phyloP scores from a whole-genome alignment of 768 basidiomycete genomes.

The Lentinula lateritia region DNA sequence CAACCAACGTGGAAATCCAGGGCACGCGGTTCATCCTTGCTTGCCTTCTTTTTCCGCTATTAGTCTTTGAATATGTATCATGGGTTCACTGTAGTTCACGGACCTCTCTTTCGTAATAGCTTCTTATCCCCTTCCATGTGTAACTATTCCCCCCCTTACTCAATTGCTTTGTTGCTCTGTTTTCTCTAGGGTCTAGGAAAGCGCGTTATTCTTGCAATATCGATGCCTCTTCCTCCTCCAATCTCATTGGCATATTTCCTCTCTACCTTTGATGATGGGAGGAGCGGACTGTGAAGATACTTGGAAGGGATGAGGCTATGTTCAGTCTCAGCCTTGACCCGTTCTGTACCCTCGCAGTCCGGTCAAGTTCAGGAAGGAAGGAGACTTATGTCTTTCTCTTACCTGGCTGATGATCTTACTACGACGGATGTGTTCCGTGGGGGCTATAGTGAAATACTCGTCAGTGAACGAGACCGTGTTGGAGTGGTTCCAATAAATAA shows the following conservation, averaged over 20 bases:
- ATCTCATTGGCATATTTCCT: not conserved
- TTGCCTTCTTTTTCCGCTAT: too few relatives aligned
- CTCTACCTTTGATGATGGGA: not conserved
- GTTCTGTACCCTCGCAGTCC: not conserved
- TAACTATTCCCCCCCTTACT: too few relatives aligned
- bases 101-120: too few relatives aligned
- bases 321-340: not conserved
- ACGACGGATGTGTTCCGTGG: slow-evolving; percentile 3
- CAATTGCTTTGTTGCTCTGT: too few relatives aligned
- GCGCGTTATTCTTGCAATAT: not conserved
- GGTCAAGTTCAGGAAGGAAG: slow-evolving; percentile 10
- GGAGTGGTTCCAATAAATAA: slow-evolving; percentile 34
- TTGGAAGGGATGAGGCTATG: not conserved
- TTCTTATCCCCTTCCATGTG: too few relatives aligned
- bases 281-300: not conserved
- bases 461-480: slow-evolving; percentile 21
- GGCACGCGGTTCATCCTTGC: too few relatives aligned
- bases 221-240: not conserved
- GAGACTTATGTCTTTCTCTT: slow-evolving; percentile 2
- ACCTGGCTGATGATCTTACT: slow-evolving; percentile 6
- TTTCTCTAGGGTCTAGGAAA: too few relatives aligned
- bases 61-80: too few relatives aligned
- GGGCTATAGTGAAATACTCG: slow-evolving; percentile 25
- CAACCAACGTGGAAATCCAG: too few relatives aligned
- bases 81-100: too few relatives aligned